These are phyloP conservation scores for Globisporangium spinosum DNA, from an alignment of 352 stramenopile genomes.

Conservation along the genomic window DNA sequence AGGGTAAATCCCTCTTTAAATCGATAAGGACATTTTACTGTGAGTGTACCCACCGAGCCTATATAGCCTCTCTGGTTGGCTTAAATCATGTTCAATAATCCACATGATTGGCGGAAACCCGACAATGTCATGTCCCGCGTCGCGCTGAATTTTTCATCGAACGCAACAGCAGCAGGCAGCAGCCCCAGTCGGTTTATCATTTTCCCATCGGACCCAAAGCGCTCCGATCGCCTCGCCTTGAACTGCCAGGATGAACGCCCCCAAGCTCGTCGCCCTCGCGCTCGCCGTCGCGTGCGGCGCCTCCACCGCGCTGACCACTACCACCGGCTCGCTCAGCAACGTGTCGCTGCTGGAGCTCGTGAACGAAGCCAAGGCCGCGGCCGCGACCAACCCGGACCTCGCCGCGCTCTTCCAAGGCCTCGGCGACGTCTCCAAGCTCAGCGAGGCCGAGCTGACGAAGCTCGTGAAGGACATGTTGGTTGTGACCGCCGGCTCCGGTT, in stretches of 20 bases:
- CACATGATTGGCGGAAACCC: neutral
- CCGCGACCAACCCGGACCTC: slow-evolving; percentile 14
- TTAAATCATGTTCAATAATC: neutral
- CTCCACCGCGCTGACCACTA: neutral
- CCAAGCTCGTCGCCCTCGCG: slow-evolving; percentile 14
- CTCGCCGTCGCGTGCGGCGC: slow-evolving; percentile 9
- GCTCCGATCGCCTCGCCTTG: slow-evolving; percentile 2
- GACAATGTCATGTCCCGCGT: neutral
- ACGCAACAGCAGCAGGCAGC: neutral
- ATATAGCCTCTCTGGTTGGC: neutral
- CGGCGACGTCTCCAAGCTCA: slow-evolving; percentile 13
- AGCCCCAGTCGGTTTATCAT: neutral
- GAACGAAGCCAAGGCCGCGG: slow-evolving; percentile 14
- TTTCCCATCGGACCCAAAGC: slow-evolving; percentile 6
- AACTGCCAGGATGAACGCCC: slow-evolving; percentile 15
- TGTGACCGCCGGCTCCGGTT: slow-evolving; percentile 4
- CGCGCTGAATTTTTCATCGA: slow-evolving; percentile 5
- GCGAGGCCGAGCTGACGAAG: slow-evolving; percentile 10
- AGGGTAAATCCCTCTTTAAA: neutral
- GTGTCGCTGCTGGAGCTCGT: slow-evolving; percentile 16
- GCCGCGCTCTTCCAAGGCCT: slow-evolving; percentile 11
- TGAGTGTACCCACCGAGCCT: neutral
- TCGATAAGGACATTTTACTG: neutral
- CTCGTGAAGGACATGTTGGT: slow-evolving; percentile 9
- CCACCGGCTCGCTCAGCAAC: neutral